These are phyloP conservation scores for Xylariaceae sp. DNA, from an alignment of 2,329 filamentous ascomycete genomes.

Conservation along the genomic window DNA sequence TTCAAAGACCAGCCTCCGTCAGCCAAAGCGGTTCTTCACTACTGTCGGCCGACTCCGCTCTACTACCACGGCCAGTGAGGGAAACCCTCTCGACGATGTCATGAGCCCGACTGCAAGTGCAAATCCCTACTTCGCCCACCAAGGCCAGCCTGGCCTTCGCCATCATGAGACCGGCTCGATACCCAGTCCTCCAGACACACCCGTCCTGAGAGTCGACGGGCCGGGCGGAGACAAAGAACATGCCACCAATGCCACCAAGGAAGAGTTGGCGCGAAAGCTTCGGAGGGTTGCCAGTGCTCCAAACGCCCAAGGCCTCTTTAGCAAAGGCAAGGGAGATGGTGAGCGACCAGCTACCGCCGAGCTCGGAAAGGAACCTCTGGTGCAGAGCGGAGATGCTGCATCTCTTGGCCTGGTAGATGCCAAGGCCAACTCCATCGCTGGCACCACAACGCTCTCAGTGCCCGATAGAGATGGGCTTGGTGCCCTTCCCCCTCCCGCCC, in stretches of 20 bases:
- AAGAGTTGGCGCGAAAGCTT: slow-evolving; percentile 88
- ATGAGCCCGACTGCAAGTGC: slow-evolving; percentile 89
- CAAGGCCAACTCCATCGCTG: slow-evolving; percentile 37
- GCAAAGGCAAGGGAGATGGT: slow-evolving; percentile 48
- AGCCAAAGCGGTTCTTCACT: slow-evolving; percentile 80
- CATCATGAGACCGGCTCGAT: slow-evolving; percentile 94
- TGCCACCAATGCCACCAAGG: slow-evolving; percentile 75
- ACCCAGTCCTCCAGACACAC: slow-evolving; percentile 87
- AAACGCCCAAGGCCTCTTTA: slow-evolving; percentile 90
- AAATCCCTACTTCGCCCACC: slow-evolving; percentile 96
- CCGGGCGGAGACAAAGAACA: slow-evolving; percentile 62
- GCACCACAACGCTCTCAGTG: slow-evolving; percentile 39
- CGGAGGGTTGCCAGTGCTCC: slow-evolving; percentile 93
- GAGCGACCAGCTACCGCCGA: slow-evolving; percentile 81
- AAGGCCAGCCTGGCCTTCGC: slow-evolving; percentile 85
- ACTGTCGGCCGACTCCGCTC: slow-evolving; percentile 81
- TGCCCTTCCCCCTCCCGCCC: slow-evolving; percentile 62
- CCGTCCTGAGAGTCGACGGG: slow-evolving; percentile 68
- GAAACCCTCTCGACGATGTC: slow-evolving; percentile 81
- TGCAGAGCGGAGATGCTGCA: slow-evolving; percentile 51
- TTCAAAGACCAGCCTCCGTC: slow-evolving; percentile 66
- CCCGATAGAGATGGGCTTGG: slow-evolving; percentile 51
- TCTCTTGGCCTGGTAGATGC: slow-evolving; percentile 46
- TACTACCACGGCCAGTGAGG: slow-evolving; percentile 87
- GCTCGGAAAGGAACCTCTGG: slow-evolving; percentile 74